phyloP scores from a whole-genome alignment of 2,329 filamentous ascomycete genomes.

The Calonectria hongkongensis region DNA sequence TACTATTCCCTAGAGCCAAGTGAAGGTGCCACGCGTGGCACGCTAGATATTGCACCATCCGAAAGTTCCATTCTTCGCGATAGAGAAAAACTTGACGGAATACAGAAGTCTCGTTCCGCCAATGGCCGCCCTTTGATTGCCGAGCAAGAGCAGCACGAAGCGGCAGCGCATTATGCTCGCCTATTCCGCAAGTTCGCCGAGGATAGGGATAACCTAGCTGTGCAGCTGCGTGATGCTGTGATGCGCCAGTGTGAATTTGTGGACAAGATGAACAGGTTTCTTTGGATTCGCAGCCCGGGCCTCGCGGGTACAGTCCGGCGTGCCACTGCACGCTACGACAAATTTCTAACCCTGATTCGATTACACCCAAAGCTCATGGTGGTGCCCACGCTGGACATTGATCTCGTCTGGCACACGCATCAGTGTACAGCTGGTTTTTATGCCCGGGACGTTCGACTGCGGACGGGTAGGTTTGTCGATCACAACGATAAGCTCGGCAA shows the following conservation, averaged over 20 bases:
- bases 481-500: neutral
- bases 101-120: too few species aligned
- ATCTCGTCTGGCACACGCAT: conserved; percentile 2
- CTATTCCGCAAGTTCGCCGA: neutral
- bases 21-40: too few species aligned
- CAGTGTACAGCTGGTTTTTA: conserved; percentile 1
- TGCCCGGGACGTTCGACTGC: neutral
- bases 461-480: neutral
- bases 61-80: neutral
- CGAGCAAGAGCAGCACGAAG: neutral
- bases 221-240: neutral
- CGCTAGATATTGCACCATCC: neutral
- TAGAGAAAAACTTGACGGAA: too few species aligned
- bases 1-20: neutral
- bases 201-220: neutral
- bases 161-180: neutral
- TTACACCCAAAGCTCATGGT: neutral
- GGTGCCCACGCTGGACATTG: neutral
- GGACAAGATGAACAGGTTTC: neutral
- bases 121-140: too few species aligned
- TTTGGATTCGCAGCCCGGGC: conserved; percentile 8
- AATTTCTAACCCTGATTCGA: neutral
- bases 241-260: conserved; percentile 1
- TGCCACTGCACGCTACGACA: neutral
- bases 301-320: neutral